Evolutionary conservation across 768 basidiomycete genomes (phyloP).

Genomic region (Tricholoma sp.): DNA sequence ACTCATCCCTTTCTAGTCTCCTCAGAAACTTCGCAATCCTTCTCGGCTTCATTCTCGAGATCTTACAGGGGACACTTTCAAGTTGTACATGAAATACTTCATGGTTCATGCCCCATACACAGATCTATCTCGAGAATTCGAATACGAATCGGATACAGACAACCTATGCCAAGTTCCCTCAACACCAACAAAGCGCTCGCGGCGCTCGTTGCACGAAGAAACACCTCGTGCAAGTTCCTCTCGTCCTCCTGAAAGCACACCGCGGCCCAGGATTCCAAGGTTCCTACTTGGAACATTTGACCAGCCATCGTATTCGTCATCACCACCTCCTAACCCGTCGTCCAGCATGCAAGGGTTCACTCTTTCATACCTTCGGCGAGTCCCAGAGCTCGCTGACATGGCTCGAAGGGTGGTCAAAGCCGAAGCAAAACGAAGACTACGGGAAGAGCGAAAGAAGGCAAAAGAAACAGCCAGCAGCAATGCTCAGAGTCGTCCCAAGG

Average conservation of each 20-base stretch:
- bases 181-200: constrained; percentile 8
- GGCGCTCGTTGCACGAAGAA: constrained; percentile 6
- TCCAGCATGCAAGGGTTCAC: constrained; percentile 48
- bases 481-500: not conserved
- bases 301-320: not conserved
- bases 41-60: constrained; percentile 61
- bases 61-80: constrained; percentile 66
- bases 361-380: constrained; percentile 69
- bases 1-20: constrained; percentile 19
- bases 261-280: constrained; percentile 18
- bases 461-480: constrained; percentile 23
- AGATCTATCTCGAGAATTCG: constrained; percentile 4
- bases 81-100: constrained; percentile 74
- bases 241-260: constrained; percentile 14
- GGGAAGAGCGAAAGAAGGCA: constrained; percentile 41
- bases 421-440: constrained; percentile 49
- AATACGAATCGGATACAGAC: constrained; percentile 11
- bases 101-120: constrained; percentile 52
- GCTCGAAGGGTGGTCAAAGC: constrained; percentile 61
- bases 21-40: constrained; percentile 63
- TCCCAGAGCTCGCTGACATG: constrained; percentile 64
- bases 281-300: constrained; percentile 4
- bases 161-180: not conserved
- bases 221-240: constrained; percentile 21
- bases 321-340: not conserved